Base-by-base conservation (phyloP, 768 basidiomycete genomes). In the Saitozyma podzolica region DNA sequence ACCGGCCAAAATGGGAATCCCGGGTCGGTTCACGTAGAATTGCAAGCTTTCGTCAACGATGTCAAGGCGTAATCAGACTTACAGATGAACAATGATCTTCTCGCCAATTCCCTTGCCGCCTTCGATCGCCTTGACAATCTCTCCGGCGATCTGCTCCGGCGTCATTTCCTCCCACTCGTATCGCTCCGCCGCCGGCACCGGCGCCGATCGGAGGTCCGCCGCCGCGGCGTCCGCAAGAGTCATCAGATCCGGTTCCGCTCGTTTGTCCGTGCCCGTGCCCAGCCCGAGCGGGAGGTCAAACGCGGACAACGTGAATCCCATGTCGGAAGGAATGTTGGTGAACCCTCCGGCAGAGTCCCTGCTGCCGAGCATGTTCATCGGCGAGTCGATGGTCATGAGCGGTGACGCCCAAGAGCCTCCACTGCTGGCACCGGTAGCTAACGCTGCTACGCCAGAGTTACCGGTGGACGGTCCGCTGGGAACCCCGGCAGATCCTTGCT, bases 211-310 rank as follows among this genome's bases (percentile, higher is more conserved):
- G 8, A 54, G 48, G 56, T 70, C 70, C 4, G 61, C 69, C 16
- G 64, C 72, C 6, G 74, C 74, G 19, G 74, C 74, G 52, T 76
- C 69, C 16, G 74, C 74, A 5, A 76, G 63, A 9, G 74, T 76
- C 74, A 76, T 76, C 20, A 76, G 49, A 43, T 76, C 72, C 39
- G 74, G 74, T 55, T 76, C 74, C 9, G 41, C 40, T 1, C 53
- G 14, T 8, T 19, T 51, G 3, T 14, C 48, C 37, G 58, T 56
- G 20, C 20, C 51, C 9, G 40, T n/a, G 16, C 10, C 42, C 45
- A 56, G 51, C 16, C 14, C 13, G 29, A 29, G 29, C 29, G 29
- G 29, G 29, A 29, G 29, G 29, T 29, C 29, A 5, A 29, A 29
- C 29, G 29, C 29, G 29, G 29, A 29, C 29, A 29, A 29, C 29